Evolutionary conservation across 768 basidiomycete species (phyloP), one percentile per base, ranked within the genome.

Genomic region (Xerocomus spinulosus): DNA sequence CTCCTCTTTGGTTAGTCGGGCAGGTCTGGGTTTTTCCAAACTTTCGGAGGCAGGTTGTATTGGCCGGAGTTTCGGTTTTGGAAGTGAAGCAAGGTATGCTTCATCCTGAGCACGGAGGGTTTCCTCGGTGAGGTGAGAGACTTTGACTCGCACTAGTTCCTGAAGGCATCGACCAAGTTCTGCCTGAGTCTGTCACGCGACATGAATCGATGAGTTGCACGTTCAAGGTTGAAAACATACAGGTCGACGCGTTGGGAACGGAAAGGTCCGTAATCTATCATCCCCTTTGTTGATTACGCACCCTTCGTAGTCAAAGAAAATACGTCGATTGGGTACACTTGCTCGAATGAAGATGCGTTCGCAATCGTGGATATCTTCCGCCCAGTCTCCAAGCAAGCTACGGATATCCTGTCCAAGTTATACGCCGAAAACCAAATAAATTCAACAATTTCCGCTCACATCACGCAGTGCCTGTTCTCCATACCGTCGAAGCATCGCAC

Each of bases 201-300:
- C 12, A 36, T 64, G 23, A 56, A 39, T 24, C 7, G 15, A 9
- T 13, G 23, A 23, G 33, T 44, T 12, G 14, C 29, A 35, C 5
- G 26, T 28, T 5, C 26, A 28, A 4, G 14, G 15, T 17, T 8
- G 30, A 33, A 28, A 40, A 46, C 87, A 49, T 67, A 93, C 92
- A 13, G 96, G 95, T 55, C 96, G 78, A 33, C 94, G 83, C 2
- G 96, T 99, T 4, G 93, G 94, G 68, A 99, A 99, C 0, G 94
- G 93, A 67, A 95, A 98, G 0, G 85, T 88, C 36, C 93, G 79
- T 25, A 98, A 68, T 30, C 94, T 78, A 26, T 79, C 79, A 53
- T 98, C 95, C 61, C 82, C 78, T 71, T 91, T 93, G 24, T 70
- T 61, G 42, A 97, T 79, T 3, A 83, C 68, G 1, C 87, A 83